Conservation (phyloP, 441 rosid genomes). For the Biscutella laevigata region DNA sequence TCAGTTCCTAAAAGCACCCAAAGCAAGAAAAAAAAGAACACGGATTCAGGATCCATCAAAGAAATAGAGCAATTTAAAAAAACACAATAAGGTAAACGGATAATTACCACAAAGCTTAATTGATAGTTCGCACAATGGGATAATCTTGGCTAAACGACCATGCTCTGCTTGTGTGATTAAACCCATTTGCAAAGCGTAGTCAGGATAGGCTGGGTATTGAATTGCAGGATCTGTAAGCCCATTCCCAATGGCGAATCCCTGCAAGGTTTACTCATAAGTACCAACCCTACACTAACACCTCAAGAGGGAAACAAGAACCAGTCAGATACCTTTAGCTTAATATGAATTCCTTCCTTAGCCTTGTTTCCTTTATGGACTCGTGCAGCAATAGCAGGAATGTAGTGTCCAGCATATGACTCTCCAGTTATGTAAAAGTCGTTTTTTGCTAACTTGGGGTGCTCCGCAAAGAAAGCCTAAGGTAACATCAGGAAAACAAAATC, state of each 20-base stretch:
- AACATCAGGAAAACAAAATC: slow-evolving; percentile 1
- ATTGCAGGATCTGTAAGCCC: slow-evolving; percentile 88
- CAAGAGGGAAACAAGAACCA: background rate
- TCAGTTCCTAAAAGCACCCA: slow-evolving; percentile 55
- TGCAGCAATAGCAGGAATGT: slow-evolving; percentile 93
- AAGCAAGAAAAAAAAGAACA: background rate
- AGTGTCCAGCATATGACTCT: slow-evolving; percentile 98
- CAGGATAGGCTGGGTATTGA: slow-evolving; percentile 89
- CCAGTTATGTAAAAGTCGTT: slow-evolving; percentile 92
- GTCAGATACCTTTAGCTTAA: slow-evolving; percentile 71
- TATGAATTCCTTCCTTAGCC: slow-evolving; percentile 74
- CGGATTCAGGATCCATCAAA: background rate
- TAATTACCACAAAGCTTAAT: slow-evolving; percentile 82
- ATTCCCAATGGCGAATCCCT: slow-evolving; percentile 98
- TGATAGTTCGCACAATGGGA: slow-evolving; percentile 76
- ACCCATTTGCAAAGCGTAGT: slow-evolving; percentile 81
- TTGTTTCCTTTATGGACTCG: slow-evolving; percentile 85
- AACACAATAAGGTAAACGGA: background rate
- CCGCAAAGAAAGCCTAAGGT: slow-evolving; percentile 73
- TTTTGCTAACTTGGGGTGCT: slow-evolving; percentile 65
- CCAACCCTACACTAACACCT: slow-evolving; percentile 9
- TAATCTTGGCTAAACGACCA: slow-evolving; percentile 55
- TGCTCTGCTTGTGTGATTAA: slow-evolving; percentile 47
- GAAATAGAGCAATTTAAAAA: background rate
- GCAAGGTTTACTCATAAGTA: slow-evolving; percentile 25